Evolutionary conservation across 805 yeast species (phyloP), one percentile per base, ranked within the genome.

Genomic region (Lipomyces sp.): DNA sequence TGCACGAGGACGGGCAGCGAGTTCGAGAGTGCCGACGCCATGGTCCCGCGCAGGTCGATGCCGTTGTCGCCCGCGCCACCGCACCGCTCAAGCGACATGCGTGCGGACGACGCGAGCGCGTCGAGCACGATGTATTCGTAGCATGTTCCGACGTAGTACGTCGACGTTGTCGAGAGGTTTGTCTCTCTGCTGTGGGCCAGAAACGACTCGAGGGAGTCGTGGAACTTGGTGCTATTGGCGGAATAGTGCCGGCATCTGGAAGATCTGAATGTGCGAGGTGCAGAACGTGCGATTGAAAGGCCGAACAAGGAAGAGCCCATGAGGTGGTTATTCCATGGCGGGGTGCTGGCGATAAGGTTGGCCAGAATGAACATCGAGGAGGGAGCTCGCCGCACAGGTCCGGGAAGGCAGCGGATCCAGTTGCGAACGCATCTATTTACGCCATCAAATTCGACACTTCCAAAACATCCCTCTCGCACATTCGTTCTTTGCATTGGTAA

Each of bases 41-140:
- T 32, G 16, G 42, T 44, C 2, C 65, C 65, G 7, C 59, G 55
- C 8, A 61, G 53, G 37, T 61, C 65, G 14, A 61, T 48, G 7
- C 65, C 65, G 1, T 50, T 44, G 42, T 61, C 65, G 23, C 47
- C 50, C 7, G 59, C 38, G 11, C 64, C 62, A 6, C 65, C 65
- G n/a, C 43, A 42, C 18, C 61, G 61, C 34, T 39, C 48, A 4
- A 61, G 48, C n/a, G 19, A 13, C 40, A 61, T 47, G n/a, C 43
- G 23, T 13, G 44, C 43, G 10, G 21, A 37, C 24, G 37, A 35
- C 16, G 24, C 26, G 2, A 61, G 53, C 8, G 61, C 55, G 8
- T 49, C 53, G 18, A 42, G 49, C 13, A 57, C 57, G 6, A 44
- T 44, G 38, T 58, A 61, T 31, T 61, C 65, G 47, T 48, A 61